Conservation (phyloP, 2,329 filamentous ascomycete species). For the Xylariaceae sp. region DNA sequence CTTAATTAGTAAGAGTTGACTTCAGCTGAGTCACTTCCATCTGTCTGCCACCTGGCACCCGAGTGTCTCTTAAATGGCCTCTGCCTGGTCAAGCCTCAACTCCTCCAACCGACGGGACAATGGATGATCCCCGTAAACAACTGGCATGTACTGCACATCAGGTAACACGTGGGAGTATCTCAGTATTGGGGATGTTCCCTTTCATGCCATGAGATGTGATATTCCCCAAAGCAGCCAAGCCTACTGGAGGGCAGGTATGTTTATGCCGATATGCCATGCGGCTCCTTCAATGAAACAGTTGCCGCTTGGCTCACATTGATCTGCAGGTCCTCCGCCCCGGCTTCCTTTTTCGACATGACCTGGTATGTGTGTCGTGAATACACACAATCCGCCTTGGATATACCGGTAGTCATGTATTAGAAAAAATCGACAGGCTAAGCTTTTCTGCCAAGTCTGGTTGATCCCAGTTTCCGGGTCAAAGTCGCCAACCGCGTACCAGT, state of each 20-base stretch:
- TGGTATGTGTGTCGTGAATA: slow-evolving; percentile 3
- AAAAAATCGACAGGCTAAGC: slow-evolving; percentile 24
- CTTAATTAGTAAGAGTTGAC: too few relatives aligned
- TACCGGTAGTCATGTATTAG: slow-evolving; percentile 7
- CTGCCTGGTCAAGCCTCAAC: not conserved
- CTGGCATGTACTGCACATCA: not conserved
- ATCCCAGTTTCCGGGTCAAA: slow-evolving; percentile 25
- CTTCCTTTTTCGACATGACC: slow-evolving; percentile 14
- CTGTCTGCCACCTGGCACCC: not conserved
- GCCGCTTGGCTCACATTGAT: slow-evolving; percentile 28
- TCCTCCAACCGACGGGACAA: too few relatives aligned
- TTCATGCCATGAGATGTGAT: slow-evolving; percentile 22
- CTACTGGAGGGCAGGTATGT: not conserved
- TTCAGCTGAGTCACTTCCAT: not conserved
- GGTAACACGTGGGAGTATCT: not conserved
- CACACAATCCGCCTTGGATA: not conserved
- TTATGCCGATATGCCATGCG: slow-evolving; percentile 8
- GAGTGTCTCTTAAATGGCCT: not conserved
- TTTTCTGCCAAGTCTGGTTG: slow-evolving; percentile 30
- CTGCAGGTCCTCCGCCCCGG: slow-evolving; percentile 16
- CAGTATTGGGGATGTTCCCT: not conserved
- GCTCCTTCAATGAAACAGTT: slow-evolving; percentile 15
- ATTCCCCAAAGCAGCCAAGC: slow-evolving; percentile 23
- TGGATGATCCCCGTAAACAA: not conserved
- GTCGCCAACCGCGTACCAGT: not conserved